Evolutionary conservation across 2,329 filamentous ascomycete genomes (phyloP), one percentile per base, ranked within the genome.

Genomic region (Fusarium acutatum): DNA sequence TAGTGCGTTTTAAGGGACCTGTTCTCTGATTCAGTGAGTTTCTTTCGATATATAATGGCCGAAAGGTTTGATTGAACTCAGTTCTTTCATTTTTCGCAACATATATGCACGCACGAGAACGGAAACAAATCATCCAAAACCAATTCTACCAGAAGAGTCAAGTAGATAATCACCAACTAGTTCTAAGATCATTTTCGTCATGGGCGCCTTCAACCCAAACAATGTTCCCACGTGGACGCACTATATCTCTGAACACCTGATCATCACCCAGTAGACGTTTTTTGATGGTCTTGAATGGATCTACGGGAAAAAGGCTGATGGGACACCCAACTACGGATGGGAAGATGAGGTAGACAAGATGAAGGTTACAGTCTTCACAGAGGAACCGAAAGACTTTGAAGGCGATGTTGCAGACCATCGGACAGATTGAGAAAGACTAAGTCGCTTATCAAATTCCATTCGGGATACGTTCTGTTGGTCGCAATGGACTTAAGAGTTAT

Each of bases 51-150:
- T 26, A 20, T 35, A 34, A 52, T 11, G 2, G 1, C 10, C 22
- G 9, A 34, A 20, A 6, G 9, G 6, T 11, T 5, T 8, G 5
- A 34, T 8, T 9, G 17, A 50, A 24, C n/a, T 15, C 5, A 34
- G 6, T 1, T 11, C 20, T 20, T 30, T 17, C 2, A 6, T 4
- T 2, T 30, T n/a, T 8, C 7, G 9, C 1, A 53, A 22, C 13
- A 52, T 7, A 7, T 17, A 28, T 22, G 10, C 24, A 28, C 3
- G 18, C 12, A 3, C 12, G 28, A 28, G 18, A 50, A 37, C 7
- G 12, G 18, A 17, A 28, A 13, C 20, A 53, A 2, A 5, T 2
- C 10, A 24, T 17, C 6, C 10, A 24, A 43, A 18, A 7, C 26
- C 7, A 24, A 26, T n/a, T 20, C 30, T 52, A 9, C 17, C 1